These are phyloP conservation scores for Metschnikowia gruessii DNA, from an alignment of 805 yeast genomes.

Conservation along the genomic window DNA sequence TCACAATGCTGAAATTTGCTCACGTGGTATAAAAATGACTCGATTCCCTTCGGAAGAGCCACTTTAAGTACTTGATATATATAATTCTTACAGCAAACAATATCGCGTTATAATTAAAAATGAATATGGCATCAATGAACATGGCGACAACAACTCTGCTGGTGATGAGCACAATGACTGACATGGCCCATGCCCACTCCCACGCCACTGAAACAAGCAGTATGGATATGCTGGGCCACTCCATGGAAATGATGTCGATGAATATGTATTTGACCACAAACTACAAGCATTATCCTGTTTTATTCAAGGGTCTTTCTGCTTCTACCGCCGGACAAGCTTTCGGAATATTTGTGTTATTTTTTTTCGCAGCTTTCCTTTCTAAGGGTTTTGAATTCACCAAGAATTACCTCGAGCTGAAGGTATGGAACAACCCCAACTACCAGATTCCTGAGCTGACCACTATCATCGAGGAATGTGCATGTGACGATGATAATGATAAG, in stretches of 20 bases:
- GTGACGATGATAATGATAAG: constrained; percentile 17
- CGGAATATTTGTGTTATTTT: constrained; percentile 65
- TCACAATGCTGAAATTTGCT: constrained; percentile 6
- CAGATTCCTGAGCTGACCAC: constrained; percentile 16
- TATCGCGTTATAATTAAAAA: not conserved
- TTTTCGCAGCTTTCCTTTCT: constrained; percentile 55
- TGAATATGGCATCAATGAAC: constrained; percentile 2
- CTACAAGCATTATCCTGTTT: constrained; percentile 56
- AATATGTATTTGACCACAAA: constrained; percentile 53
- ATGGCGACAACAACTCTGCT: constrained; percentile 1
- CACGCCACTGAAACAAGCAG: not conserved
- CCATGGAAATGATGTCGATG: constrained; percentile 48
- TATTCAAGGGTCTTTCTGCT: constrained; percentile 57
- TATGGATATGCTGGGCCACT: not conserved
- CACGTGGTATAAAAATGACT: constrained; percentile 2
- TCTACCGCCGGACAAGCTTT: constrained; percentile 58
- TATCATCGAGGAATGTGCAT: constrained; percentile 20
- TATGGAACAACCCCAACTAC: constrained; percentile 49
- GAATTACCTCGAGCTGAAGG: constrained; percentile 64
- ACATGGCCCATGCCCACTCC: constrained; percentile 1
- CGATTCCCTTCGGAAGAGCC: not conserved
- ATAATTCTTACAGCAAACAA: not conserved
- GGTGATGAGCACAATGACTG: constrained; percentile 19
- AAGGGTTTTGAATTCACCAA: constrained; percentile 58
- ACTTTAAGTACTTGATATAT: too few relatives aligned